Base-by-base conservation (phyloP, 1,284 basidiomycete genomes). In the Moesziomyces sp. region DNA sequence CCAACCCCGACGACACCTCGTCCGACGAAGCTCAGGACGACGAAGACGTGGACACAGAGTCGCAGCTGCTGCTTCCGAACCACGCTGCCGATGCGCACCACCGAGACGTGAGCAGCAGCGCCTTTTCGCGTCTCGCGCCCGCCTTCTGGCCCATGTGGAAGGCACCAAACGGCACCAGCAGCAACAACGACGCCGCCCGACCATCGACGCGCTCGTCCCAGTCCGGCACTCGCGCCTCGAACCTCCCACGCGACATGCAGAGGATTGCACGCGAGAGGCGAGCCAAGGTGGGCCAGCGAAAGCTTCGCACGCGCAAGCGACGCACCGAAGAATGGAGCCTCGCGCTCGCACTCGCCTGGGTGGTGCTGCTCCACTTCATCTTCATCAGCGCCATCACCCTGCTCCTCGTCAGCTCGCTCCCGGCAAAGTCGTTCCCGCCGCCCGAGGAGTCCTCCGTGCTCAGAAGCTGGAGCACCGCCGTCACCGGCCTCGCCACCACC, bases 271-370 rank as follows among this genome's bases (percentile, higher is more conserved):
- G 59, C 16, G 56, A 65, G 55, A 53, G 73, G 24, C 55, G 73
- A 21, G 60, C 60, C 26, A 73, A 63, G 47, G 46, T 45, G 3
- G 52, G 43, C 16, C 52, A 64, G 14, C 58, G 55, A 46, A 35
- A 24, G 7, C 54, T 59, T 23, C 66, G 53, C 30, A 69, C 58
- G 5, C 60, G 69, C 28, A 76, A 70, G 57, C 62, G 73, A 47
- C 81, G 74, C 84, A 90, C 88, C 23, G 85, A 87, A 18, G 90
- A 91, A 72, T 96, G 94, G 94, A 86, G 87, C 46, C 84, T 91
- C 21, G 93, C 93, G 0, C 86, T 93, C 23, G 86, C 88, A 0
- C 88, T 95, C 9, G 88, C 91, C 0, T 91, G 91, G 88, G 86
- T 91, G 9, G 90, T 92, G 1, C 84, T 87, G 21, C 78, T 90